Conservation (phyloP, 2,329 filamentous ascomycete genomes). For the Akanthomyces uredinophilus region DNA sequence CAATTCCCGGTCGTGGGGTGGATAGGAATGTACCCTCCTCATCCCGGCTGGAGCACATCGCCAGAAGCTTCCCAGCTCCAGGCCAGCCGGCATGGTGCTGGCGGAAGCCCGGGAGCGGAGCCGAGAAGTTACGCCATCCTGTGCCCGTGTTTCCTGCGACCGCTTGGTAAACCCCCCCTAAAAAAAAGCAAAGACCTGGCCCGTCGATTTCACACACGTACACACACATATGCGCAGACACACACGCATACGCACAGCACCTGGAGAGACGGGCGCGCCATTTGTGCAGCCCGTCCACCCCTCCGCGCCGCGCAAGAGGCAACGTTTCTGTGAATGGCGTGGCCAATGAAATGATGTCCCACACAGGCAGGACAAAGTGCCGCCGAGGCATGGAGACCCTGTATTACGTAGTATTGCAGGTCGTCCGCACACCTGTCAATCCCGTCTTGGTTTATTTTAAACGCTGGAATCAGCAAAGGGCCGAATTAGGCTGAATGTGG, state of each 20-base stretch:
- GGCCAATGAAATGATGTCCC: not conserved
- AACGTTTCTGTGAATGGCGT: not conserved
- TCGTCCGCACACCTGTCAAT: not conserved
- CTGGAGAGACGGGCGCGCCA: not conserved
- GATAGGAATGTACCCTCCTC: not conserved
- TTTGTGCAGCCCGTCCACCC: not conserved
- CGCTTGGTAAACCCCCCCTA: not conserved
- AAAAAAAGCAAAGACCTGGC: not conserved
- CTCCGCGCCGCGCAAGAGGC: not conserved
- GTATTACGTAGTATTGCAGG: not conserved
- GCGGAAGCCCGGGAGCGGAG: slow-evolving; percentile 7
- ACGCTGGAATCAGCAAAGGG: no score
- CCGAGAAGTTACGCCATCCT: not conserved
- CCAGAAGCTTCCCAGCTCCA: not conserved
- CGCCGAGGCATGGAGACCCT: not conserved
- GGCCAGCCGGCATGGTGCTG: not conserved
- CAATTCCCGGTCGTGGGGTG: not conserved
- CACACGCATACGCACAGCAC: not conserved
- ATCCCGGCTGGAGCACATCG: not conserved
- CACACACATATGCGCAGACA: not conserved
- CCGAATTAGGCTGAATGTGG: no score
- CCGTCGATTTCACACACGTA: not conserved
- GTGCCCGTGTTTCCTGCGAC: not conserved
- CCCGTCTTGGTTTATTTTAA: no score
- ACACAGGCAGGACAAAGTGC: not conserved